Base-by-base conservation (phyloP, 306 rosid species). In the Nissolia schottii region DNA sequence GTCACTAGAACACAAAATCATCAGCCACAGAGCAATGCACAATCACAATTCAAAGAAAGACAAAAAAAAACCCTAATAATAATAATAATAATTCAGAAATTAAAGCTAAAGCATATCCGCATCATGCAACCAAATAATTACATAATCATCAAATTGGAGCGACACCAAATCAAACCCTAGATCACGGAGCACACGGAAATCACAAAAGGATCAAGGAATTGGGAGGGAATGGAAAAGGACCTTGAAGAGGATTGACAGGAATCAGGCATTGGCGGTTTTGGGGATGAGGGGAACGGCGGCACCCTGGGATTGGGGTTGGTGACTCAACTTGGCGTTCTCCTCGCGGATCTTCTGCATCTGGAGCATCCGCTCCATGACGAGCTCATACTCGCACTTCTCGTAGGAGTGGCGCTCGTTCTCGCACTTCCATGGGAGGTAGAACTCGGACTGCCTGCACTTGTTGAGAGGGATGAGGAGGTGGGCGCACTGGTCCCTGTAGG, bases 361-460 rank as follows among this genome's bases (percentile, higher is more conserved):
- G 16, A 94, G 91, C 99, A 94, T 91, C 40, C 97, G 58, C 80
- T 91, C 99, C 97, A 94, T 94, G 54, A 94, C 87, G 31, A 94
- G 97, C 76, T 94, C 97, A 78, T 94, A 94, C 70, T 86, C 83
- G 73, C 99, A 94, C 83, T 94, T 94, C 77, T 94, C 99, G 71
- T 87, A 94, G 31, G 88, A 27, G 67, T 94, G 97, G 8, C 99
- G 96, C 59, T 91, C 88, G 73, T 76, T 41, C 75, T 87, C 88
- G 80, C 97, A 94, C 84, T 91, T 94, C 99, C 95, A 94, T 1
- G 99, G 99, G 4, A 94, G 93, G 70, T 86, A 94, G 32, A 91
- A 59, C 80, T 89, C 97, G 0, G 96, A 74, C 28, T 91, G 96
- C 27, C 97, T 76, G 85, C 99, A 94, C 79, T 91, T 94, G 84